Evolutionary conservation across 768 basidiomycete species (phyloP).

Genomic region (Xerocomus spinulosus): DNA sequence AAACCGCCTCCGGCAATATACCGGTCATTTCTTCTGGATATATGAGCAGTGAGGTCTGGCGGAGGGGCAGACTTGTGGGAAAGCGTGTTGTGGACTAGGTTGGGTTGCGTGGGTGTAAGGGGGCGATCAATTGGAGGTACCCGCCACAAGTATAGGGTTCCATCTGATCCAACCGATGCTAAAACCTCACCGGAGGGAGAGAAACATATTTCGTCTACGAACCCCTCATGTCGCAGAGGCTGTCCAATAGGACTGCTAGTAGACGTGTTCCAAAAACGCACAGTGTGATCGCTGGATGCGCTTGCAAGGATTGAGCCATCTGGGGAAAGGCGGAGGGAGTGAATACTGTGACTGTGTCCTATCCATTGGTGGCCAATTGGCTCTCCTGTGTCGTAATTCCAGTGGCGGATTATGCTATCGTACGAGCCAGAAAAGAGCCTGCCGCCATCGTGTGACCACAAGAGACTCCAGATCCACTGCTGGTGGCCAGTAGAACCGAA

Average conservation of each 20-base stretch:
- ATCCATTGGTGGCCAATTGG: conserved; percentile 6
- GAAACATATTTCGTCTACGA: neutral
- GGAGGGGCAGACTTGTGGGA: neutral
- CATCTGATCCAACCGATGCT: neutral
- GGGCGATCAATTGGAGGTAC: neutral
- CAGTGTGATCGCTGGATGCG: neutral
- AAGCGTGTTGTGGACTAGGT: neutral
- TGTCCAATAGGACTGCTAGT: neutral
- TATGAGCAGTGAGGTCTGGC: conserved; percentile 7
- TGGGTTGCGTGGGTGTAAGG: neutral
- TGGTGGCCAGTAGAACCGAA: neutral
- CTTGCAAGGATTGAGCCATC: conserved; percentile 4
- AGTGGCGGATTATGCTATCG: neutral
- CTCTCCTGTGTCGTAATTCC: neutral
- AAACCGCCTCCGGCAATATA: conserved; percentile 9
- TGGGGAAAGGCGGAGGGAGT: neutral
- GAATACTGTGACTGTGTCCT: conserved; percentile 7
- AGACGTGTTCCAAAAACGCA: conserved; percentile 2
- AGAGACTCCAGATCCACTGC: neutral
- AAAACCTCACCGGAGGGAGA: conserved; percentile 8
- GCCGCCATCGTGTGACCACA: conserved; percentile 6
- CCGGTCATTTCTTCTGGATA: neutral
- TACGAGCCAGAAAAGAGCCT: neutral
- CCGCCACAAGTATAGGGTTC: conserved; percentile 2
- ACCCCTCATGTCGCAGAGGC: neutral